These are phyloP conservation scores for Bombardia bombarda DNA, from an alignment of 495 filamentous ascomycete genomes.

Conservation along the genomic window DNA sequence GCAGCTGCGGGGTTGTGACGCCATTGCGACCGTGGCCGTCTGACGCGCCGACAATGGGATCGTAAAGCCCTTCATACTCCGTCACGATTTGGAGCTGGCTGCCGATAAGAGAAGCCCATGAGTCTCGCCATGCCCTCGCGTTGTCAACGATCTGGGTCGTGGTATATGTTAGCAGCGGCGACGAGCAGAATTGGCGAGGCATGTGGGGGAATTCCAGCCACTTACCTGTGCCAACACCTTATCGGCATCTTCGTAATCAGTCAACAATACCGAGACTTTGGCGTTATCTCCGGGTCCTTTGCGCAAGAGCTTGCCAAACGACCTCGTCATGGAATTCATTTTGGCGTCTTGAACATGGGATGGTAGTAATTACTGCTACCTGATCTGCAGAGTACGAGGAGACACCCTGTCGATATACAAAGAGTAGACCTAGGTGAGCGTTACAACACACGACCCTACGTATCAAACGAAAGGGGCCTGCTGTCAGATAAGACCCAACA, in stretches of 20 bases:
- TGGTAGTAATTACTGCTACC: too few relatives aligned
- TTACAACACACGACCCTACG: too few relatives aligned
- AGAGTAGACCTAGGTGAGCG: too few relatives aligned
- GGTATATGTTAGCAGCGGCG: conserved; percentile 4
- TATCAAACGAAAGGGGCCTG: too few relatives aligned
- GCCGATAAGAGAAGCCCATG: conserved; percentile 68
- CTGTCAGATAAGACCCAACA: too few relatives aligned
- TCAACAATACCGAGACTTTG: conserved; percentile 66
- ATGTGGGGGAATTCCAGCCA: neutral
- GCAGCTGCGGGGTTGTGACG: conserved; percentile 55
- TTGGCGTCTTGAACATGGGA: too few relatives aligned
- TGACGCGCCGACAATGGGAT: conserved; percentile 61
- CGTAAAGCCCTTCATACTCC: conserved; percentile 73
- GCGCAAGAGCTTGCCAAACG: conserved; percentile 64
- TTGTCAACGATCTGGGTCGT: conserved; percentile 68
- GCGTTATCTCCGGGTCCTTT: conserved; percentile 67
- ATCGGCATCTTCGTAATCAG: conserved; percentile 80
- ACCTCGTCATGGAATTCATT: conserved; percentile 77
- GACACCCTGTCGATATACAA: too few relatives aligned
- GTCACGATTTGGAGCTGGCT: conserved; percentile 62
- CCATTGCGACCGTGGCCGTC: conserved; percentile 45
- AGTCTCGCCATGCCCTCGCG: conserved; percentile 74
- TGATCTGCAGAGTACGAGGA: too few relatives aligned
- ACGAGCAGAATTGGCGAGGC: neutral
- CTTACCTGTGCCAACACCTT: conserved; percentile 64